A percentile compares a stretch with the other conserved stretches of the same genome.
Evolutionary conservation across 768 basidiomycete genomes (phyloP).

Genomic region (Termitomyces sp.): DNA sequence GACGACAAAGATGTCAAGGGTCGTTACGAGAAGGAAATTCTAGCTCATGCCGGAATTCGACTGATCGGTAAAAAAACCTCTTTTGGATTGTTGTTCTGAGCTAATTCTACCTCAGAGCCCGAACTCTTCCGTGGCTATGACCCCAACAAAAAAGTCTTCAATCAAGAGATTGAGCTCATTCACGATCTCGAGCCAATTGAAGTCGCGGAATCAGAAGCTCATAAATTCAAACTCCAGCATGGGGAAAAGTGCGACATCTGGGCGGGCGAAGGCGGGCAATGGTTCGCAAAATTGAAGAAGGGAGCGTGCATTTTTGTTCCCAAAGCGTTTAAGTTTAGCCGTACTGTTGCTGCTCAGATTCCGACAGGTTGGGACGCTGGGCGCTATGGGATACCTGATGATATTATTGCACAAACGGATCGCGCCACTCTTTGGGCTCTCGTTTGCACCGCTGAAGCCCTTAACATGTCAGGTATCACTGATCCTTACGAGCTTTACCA

Average conservation of each 20-base stretch:
- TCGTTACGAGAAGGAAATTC: conserved; percentile 91
- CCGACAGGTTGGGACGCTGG: conserved; percentile 97
- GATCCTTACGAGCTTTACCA: conserved; percentile 98
- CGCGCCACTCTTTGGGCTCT: conserved; percentile 93
- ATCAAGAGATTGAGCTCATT: conserved; percentile 93
- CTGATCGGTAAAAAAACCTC: conserved; percentile 71
- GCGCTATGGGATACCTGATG: conserved; percentile 94
- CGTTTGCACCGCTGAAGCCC: conserved; percentile 89
- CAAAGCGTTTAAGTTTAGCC: conserved; percentile 92
- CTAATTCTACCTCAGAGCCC: conserved; percentile 56
- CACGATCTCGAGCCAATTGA: conserved; percentile 97
- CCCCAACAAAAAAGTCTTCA: conserved; percentile 95
- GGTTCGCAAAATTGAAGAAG: conserved; percentile 98
- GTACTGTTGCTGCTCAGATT: conserved; percentile 91
- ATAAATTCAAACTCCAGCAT: conserved; percentile 95
- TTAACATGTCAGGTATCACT: conserved; percentile 94
- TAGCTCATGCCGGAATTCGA: conserved; percentile 87
- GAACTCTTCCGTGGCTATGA: conserved; percentile 98
- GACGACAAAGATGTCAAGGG: conserved; percentile 97
- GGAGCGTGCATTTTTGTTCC: conserved; percentile 91
- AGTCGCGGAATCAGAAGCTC: conserved; percentile 83
- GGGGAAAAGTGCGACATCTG: conserved; percentile 96
- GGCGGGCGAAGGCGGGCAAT: conserved; percentile 88
- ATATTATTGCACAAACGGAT: conserved; percentile 93
- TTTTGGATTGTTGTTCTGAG: not conserved